A percentile compares a stretch with the other conserved stretches of the same genome.
Conservation (phyloP, 805 yeast genomes). For the Saturnispora saitoi region DNA sequence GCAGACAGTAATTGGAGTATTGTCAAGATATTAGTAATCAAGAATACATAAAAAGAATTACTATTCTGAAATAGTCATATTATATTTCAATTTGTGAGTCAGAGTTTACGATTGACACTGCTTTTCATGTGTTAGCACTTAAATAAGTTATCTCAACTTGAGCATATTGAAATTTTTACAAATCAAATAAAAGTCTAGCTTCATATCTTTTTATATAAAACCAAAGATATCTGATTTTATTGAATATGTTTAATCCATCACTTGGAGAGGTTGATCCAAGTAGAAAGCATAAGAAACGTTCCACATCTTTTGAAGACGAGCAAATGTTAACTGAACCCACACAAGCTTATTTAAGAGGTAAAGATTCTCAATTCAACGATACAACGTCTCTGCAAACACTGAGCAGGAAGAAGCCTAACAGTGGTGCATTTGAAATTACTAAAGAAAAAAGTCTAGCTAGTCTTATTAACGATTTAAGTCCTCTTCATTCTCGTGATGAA, state of each 20-base stretch:
- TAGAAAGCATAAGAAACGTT: conserved; percentile 8
- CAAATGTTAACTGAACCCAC: background rate
- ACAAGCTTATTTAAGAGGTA: background rate
- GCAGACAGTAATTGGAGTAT: too few relatives aligned
- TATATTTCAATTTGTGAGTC: too few relatives aligned
- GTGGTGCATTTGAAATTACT: background rate
- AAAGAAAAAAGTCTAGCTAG: background rate
- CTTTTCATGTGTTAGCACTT: too few relatives aligned
- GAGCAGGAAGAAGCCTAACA: background rate
- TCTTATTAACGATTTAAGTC: background rate
- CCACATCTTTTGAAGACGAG: background rate
- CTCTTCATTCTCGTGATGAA: background rate
- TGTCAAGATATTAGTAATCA: too few relatives aligned
- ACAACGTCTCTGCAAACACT: background rate
- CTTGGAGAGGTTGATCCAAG: conserved; percentile 20
- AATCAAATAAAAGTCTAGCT: background rate
- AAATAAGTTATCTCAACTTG: too few relatives aligned
- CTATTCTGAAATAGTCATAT: too few relatives aligned
- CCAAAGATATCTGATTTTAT: background rate
- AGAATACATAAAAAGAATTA: too few relatives aligned
- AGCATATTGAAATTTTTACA: background rate
- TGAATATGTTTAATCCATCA: conserved; percentile 13
- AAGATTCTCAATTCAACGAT: background rate
- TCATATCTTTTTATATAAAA: background rate
- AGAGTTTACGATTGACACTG: too few relatives aligned